Evolutionary conservation across 139 green algal species (phyloP).

Genomic region (Micractinium conductrix): DNA sequence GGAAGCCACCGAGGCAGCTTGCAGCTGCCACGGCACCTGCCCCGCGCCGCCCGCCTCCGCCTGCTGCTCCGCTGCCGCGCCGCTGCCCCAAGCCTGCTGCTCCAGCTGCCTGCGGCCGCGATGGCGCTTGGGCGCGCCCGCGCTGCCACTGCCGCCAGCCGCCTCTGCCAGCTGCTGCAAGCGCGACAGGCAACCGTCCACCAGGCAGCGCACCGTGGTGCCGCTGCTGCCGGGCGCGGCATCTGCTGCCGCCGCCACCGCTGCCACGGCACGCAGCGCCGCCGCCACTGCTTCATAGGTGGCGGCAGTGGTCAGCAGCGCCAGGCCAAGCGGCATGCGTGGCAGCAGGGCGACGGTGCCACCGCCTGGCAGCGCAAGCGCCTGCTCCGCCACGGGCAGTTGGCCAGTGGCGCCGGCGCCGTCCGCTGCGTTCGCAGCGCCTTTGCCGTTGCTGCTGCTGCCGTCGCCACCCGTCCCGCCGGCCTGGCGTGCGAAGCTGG

Average conservation of each 20-base stretch:
- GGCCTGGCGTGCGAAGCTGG: not conserved
- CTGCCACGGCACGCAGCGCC: conserved; percentile 50
- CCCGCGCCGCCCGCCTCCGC: not conserved
- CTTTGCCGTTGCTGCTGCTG: not conserved
- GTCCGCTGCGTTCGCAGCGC: too few relatives aligned
- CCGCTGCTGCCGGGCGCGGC: conserved; percentile 5
- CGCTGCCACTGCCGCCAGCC: not conserved
- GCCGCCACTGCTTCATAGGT: conserved; percentile 68
- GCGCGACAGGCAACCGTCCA: conserved; percentile 40
- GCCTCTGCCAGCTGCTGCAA: conserved; percentile 27
- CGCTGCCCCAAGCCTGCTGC: not conserved
- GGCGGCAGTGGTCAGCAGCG: conserved; percentile 47
- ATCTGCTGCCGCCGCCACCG: conserved; percentile 43
- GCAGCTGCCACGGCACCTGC: conserved; percentile 52
- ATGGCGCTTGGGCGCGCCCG: not conserved
- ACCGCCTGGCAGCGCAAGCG: not conserved
- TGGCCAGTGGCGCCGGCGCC: too few relatives aligned
- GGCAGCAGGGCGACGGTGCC: conserved; percentile 57
- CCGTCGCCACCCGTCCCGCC: not conserved
- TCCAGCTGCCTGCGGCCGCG: not conserved
- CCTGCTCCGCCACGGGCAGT: too few relatives aligned
- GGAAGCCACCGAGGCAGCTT: conserved; percentile 44
- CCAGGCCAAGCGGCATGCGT: conserved; percentile 68
- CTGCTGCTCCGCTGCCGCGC: not conserved
- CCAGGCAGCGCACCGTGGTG: conserved; percentile 43